A percentile compares a stretch with the other conserved stretches of the same genome.
These are phyloP conservation scores for Torrubiella hemipterigena DNA, from an alignment of 2,329 filamentous ascomycete genomes.

Conservation along the genomic window DNA sequence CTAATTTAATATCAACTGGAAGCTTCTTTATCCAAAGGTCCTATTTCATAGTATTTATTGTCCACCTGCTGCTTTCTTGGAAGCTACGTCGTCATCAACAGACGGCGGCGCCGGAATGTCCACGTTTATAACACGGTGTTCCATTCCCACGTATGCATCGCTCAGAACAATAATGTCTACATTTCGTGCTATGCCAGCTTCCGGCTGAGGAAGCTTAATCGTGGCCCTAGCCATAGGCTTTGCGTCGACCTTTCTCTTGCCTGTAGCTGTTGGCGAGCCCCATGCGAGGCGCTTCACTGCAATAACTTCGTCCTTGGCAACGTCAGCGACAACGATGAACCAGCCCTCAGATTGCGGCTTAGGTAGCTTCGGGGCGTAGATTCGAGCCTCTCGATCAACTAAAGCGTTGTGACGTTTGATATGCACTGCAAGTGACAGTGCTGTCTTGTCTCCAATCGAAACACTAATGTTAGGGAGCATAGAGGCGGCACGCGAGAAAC, in stretches of 20 bases:
- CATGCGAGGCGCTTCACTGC: slow-evolving; percentile 81
- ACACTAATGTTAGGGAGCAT: slow-evolving; percentile 60
- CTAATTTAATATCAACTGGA: no score
- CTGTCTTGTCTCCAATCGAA: slow-evolving; percentile 46
- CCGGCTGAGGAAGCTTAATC: slow-evolving; percentile 46
- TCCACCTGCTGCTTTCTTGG: slow-evolving; percentile 20
- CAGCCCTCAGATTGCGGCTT: slow-evolving; percentile 92
- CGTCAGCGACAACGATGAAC: slow-evolving; percentile 68
- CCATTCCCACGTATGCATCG: slow-evolving; percentile 76
- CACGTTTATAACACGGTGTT: slow-evolving; percentile 34
- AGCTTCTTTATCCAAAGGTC: not conserved
- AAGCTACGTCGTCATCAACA: slow-evolving; percentile 34
- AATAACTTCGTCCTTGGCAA: slow-evolving; percentile 60
- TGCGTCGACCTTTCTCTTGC: slow-evolving; percentile 19
- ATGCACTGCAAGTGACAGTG: slow-evolving; percentile 48
- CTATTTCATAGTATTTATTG: slow-evolving; percentile 5
- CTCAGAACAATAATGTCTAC: slow-evolving; percentile 70
- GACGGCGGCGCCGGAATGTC: slow-evolving; percentile 37
- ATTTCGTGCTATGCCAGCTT: slow-evolving; percentile 37
- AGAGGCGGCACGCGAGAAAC: slow-evolving; percentile 47
- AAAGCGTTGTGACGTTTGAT: slow-evolving; percentile 57
- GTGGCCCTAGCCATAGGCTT: slow-evolving; percentile 41
- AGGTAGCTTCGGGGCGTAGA: slow-evolving; percentile 82
- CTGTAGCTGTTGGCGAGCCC: slow-evolving; percentile 20
- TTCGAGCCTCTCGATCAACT: slow-evolving; percentile 53